Percentiles rank a stretch among this genome's conserved stretches.
Evolutionary conservation across 2,329 filamentous ascomycete species (phyloP).

Genomic region (Arthrobotrys sphaeroides): DNA sequence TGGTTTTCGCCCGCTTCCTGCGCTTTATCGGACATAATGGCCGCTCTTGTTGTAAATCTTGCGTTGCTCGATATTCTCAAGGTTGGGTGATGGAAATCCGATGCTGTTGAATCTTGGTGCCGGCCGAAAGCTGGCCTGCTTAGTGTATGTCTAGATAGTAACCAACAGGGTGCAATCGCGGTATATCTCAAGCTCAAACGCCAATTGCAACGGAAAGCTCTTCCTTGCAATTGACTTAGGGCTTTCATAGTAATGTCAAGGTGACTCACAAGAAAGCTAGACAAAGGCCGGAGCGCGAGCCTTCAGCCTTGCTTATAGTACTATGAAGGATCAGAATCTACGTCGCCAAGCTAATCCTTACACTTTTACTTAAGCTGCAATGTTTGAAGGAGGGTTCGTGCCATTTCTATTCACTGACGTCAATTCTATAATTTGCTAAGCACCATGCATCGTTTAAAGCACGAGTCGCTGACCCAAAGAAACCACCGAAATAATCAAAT

Average conservation of each 20-base stretch:
- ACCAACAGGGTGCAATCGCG: background rate
- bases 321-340: background rate
- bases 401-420: slow-evolving; percentile 21
- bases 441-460: slow-evolving; percentile 8
- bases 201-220: slow-evolving; percentile 2
- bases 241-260: too few species aligned
- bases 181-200: background rate
- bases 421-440: slow-evolving; percentile 17
- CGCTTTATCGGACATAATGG: background rate
- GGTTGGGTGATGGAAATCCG: background rate
- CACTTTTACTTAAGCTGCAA: background rate
- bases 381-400: slow-evolving; percentile 7
- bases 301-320: background rate
- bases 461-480: slow-evolving; percentile 14
- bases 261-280: slow-evolving; percentile 27
- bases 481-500: background rate
- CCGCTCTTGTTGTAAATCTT: slow-evolving; percentile 18
- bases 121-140: background rate
- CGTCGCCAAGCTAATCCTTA: background rate
- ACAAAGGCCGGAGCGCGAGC: too few species aligned
- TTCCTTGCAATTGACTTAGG: background rate
- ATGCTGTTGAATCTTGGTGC: background rate
- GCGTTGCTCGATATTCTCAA: background rate
- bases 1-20: background rate
- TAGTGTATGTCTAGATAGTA: background rate